A percentile compares a stretch with the other conserved stretches of the same genome.
These are phyloP conservation scores for Stemphylium beticola DNA, from an alignment of 2,329 filamentous ascomycete species.

Conservation along the genomic window DNA sequence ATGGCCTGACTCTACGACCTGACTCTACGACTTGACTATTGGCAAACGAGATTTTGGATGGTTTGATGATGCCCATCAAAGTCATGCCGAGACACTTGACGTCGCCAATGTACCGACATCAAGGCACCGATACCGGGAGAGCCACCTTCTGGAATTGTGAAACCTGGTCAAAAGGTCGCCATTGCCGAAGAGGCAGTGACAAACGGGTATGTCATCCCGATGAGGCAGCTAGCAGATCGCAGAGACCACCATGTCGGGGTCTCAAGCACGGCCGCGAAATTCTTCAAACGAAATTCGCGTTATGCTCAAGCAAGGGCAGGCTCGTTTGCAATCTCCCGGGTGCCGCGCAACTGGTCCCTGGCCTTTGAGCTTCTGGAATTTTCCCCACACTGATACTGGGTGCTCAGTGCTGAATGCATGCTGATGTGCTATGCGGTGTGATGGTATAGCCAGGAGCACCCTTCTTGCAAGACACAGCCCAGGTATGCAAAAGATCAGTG, in stretches of 20 bases:
- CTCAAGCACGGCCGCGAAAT: conserved; percentile 32
- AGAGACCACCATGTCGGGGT: conserved; percentile 29
- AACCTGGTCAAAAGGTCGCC: conserved; percentile 36
- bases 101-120: conserved; percentile 22
- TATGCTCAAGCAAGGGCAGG: conserved; percentile 37
- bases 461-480: conserved; percentile 24
- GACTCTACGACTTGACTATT: conserved; percentile 11
- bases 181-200: conserved; percentile 27
- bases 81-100: conserved; percentile 16
- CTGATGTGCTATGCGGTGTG: conserved; percentile 29
- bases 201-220: conserved; percentile 29
- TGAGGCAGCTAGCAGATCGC: conserved; percentile 37
- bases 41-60: no score
- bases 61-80: background rate
- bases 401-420: conserved; percentile 26
- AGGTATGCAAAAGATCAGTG: conserved; percentile 22
- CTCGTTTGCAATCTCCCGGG: conserved; percentile 37
- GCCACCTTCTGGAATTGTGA: conserved; percentile 23
- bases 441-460: conserved; percentile 31
- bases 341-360: conserved; percentile 41
- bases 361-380: conserved; percentile 34
- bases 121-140: conserved; percentile 17
- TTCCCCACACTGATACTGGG: conserved; percentile 43
- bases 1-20: conserved; percentile 16
- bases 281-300: conserved; percentile 39